Conservation (phyloP, 1,284 basidiomycete species). For the Ganoderma meredithae region DNA sequence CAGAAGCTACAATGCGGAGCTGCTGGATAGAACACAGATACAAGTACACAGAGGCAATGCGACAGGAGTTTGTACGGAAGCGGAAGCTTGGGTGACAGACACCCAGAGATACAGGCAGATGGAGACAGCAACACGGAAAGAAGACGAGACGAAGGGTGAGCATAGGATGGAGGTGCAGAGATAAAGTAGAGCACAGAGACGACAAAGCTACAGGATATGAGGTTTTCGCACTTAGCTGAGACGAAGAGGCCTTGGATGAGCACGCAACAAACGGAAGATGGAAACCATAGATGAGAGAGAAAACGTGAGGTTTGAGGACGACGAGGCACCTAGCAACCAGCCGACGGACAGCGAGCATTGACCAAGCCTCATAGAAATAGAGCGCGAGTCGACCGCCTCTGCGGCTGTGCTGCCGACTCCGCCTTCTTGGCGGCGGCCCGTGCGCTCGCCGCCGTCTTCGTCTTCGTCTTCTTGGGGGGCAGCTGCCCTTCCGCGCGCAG, state of each 20-base stretch:
- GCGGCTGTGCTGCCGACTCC: background rate
- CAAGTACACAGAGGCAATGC: slow-evolving; percentile 18
- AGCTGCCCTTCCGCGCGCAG: background rate
- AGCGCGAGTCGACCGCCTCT: slow-evolving; percentile 2
- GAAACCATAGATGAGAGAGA: background rate
- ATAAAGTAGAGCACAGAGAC: background rate
- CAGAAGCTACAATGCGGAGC: slow-evolving; percentile 14
- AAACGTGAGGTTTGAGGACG: background rate
- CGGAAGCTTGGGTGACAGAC: background rate
- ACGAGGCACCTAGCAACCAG: background rate
- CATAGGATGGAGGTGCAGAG: background rate
- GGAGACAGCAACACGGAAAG: background rate
- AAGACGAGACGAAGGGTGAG: background rate
- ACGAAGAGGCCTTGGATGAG: background rate
- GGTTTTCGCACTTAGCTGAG: background rate
- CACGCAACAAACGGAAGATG: background rate
- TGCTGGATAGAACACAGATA: slow-evolving; percentile 15
- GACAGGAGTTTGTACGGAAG: slow-evolving; percentile 13
- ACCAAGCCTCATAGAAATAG: background rate
- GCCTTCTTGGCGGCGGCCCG: background rate
- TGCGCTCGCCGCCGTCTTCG: background rate
- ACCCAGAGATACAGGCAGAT: background rate
- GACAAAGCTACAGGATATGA: background rate
- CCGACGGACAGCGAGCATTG: background rate
- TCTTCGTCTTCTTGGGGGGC: background rate